A percentile compares a stretch with the other conserved stretches of the same genome.
Conservation (phyloP, 495 filamentous ascomycete species). For the Antarctomyces pellizariae region DNA sequence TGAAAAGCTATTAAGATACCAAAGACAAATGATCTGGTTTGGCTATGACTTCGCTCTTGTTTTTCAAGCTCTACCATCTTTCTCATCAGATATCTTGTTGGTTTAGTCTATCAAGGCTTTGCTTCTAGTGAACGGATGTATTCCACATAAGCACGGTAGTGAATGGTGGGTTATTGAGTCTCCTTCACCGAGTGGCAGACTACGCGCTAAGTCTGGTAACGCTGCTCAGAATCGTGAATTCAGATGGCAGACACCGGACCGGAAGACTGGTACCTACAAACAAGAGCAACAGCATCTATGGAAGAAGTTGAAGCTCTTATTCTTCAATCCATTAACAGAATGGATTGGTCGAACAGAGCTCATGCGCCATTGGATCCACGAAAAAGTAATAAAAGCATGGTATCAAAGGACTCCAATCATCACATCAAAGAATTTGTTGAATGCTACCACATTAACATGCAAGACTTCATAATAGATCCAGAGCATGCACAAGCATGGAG, state of each 20-base stretch:
- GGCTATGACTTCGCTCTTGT: conserved; percentile 15
- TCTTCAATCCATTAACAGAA: conserved; percentile 20
- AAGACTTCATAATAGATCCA: conserved; percentile 15
- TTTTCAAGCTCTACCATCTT: too few relatives aligned
- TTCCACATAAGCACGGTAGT: too few relatives aligned
- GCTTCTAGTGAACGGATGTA: too few relatives aligned
- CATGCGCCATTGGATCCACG: conserved; percentile 16
- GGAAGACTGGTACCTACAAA: conserved; percentile 15
- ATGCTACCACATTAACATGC: conserved; percentile 18
- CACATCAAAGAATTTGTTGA: conserved; percentile 17
- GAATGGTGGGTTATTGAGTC: too few relatives aligned
- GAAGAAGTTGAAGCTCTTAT: conserved; percentile 19
- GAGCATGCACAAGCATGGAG: conserved; percentile 13
- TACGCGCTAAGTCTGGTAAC: conserved; percentile 1
- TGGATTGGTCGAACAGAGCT: conserved; percentile 17
- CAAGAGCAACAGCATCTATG: conserved; percentile 17
- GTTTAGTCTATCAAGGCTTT: too few relatives aligned
- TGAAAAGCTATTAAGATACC: conserved; percentile 12
- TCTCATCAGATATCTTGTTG: too few relatives aligned
- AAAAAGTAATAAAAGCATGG: conserved; percentile 8
- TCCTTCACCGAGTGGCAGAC: conserved; percentile 1
- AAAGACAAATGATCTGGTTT: conserved; percentile 13
- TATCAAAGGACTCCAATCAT: neutral
- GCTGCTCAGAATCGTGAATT: conserved; percentile 13
- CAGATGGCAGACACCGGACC: conserved; percentile 16